Conservation (phyloP, 805 yeast genomes). For the Nakazawaea ernobii region DNA sequence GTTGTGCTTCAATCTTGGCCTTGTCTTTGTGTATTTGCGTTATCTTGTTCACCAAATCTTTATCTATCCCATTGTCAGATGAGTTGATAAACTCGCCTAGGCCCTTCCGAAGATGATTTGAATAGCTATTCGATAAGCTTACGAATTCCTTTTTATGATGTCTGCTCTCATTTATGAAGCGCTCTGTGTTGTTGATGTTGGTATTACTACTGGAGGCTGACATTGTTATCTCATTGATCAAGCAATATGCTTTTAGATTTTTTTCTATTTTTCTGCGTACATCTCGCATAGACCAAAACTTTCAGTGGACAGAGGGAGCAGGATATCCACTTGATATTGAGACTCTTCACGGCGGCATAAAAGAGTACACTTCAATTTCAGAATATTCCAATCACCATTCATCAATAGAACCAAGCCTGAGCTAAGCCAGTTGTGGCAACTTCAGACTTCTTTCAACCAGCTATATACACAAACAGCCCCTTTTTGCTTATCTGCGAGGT, state of each 20-base stretch:
- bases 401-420: too few species aligned
- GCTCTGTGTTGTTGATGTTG: not conserved
- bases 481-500: too few species aligned
- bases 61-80: constrained; percentile 2
- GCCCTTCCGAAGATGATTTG: constrained; percentile 6
- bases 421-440: too few species aligned
- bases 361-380: too few species aligned
- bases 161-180: constrained; percentile 1
- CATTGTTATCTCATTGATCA: not conserved
- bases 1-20: constrained; percentile 19
- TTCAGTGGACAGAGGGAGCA: not conserved
- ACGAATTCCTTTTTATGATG: constrained; percentile 4
- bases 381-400: too few species aligned
- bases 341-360: too few species aligned
- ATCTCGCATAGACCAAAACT: not conserved
- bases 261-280: not conserved
- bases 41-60: constrained; percentile 16
- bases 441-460: too few species aligned
- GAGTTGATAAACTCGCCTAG: constrained; percentile 3
- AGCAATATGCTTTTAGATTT: not conserved
- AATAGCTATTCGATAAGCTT: constrained; percentile 3
- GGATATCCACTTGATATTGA: too few species aligned
- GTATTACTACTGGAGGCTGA: not conserved
- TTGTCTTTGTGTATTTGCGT: constrained; percentile 25
- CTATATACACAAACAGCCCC: too few species aligned